Percentiles rank a stretch among this genome's conserved stretches.
phyloP scores from a whole-genome alignment of 116 monocot genomes.

The Posidonia oceanica region DNA sequence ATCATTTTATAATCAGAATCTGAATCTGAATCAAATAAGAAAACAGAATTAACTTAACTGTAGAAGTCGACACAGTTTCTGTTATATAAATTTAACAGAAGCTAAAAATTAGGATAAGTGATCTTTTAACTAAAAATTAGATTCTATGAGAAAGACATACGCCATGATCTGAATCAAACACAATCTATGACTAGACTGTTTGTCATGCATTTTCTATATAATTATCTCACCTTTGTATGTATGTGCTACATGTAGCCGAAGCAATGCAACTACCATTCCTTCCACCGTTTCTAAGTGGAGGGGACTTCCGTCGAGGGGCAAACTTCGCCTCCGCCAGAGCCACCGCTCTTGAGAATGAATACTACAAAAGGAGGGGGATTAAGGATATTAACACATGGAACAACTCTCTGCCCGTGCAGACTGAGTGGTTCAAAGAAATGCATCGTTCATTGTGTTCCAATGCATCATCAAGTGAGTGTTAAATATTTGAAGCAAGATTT shows the following conservation, averaged over 20 bases:
- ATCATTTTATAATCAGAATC: too few relatives aligned
- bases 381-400: background rate
- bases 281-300: constrained; percentile 1
- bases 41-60: too few relatives aligned
- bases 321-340: constrained; percentile 21
- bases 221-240: too few relatives aligned
- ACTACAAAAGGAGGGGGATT: background rate
- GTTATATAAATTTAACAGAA: too few relatives aligned
- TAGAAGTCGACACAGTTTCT: too few relatives aligned
- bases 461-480: background rate
- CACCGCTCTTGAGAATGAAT: constrained; percentile 6
- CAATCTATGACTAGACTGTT: too few relatives aligned
- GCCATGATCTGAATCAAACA: too few relatives aligned
- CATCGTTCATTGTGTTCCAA: constrained; percentile 1
- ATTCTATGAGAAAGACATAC: background rate
- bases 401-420: constrained; percentile 3
- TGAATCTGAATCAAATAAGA: too few relatives aligned
- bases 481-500: background rate
- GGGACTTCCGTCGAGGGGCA: constrained; percentile 10
- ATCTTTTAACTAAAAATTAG: background rate
- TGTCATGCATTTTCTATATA: too few relatives aligned
- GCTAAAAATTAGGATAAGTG: background rate
- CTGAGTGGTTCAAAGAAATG: constrained; percentile 14
- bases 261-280: constrained; percentile 9
- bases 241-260: constrained; percentile 1